These are phyloP conservation scores for Boletus reticulatus DNA, from an alignment of 768 basidiomycete species.

Conservation along the genomic window DNA sequence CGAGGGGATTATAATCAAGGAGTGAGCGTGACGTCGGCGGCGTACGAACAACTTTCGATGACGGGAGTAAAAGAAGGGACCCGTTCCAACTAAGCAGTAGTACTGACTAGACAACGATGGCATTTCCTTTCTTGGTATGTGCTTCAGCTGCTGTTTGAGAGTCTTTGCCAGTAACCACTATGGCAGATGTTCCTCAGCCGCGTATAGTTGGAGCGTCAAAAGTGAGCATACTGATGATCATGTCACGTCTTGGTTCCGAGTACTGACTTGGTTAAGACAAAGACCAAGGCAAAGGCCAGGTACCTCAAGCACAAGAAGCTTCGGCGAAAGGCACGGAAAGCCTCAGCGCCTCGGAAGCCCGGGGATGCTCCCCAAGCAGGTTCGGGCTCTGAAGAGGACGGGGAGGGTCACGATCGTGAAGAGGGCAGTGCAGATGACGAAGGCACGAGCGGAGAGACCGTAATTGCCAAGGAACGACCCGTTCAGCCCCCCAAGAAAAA, in stretches of 20 bases:
- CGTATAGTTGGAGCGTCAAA: slow-evolving; percentile 9
- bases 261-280: slow-evolving; percentile 35
- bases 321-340: slow-evolving; percentile 52
- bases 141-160: too few species aligned
- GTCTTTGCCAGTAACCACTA: too few species aligned
- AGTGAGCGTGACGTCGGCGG: too few species aligned
- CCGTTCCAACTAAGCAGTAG: too few species aligned
- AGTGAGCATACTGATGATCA: slow-evolving; percentile 14
- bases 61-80: too few species aligned
- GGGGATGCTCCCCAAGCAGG: slow-evolving; percentile 19
- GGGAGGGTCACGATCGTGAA: slow-evolving; percentile 12
- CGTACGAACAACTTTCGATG: too few species aligned
- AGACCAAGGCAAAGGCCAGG: slow-evolving; percentile 70
- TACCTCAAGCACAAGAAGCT: slow-evolving; percentile 74
- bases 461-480: slow-evolving; percentile 2
- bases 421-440: slow-evolving; percentile 16
- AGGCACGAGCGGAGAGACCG: slow-evolving; percentile 7
- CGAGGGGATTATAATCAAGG: too few species aligned
- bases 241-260: not conserved
- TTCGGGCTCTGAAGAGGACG: slow-evolving; percentile 24
- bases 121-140: too few species aligned
- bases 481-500: slow-evolving; percentile 43
- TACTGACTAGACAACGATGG: too few species aligned
- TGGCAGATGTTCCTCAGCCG: slow-evolving; percentile 11
- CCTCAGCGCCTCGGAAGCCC: slow-evolving; percentile 25